These are phyloP conservation scores for Fusarium sp. DNA, from an alignment of 2,329 filamentous ascomycete species.

Conservation along the genomic window DNA sequence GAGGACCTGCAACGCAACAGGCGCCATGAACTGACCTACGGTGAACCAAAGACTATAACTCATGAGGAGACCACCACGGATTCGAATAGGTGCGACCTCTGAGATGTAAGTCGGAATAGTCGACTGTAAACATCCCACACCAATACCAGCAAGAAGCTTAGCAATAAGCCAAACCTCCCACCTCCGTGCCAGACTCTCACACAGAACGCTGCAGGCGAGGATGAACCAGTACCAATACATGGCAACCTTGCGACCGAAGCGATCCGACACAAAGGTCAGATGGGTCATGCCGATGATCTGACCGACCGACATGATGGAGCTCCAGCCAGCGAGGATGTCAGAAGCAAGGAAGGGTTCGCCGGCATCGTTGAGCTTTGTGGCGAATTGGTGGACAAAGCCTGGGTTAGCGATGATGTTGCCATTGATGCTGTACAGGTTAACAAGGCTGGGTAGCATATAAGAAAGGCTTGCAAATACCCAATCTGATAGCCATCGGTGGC, in stretches of 20 bases:
- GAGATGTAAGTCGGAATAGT: conserved; percentile 56
- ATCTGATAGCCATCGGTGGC: conserved; percentile 47
- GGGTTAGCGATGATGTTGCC: conserved; percentile 32
- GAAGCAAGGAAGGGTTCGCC: conserved; percentile 49
- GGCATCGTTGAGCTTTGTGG: conserved; percentile 18
- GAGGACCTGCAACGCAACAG: conserved; percentile 54
- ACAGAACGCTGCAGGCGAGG: conserved; percentile 51
- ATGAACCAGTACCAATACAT: conserved; percentile 49
- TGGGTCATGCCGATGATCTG: conserved; percentile 54
- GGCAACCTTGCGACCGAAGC: conserved; percentile 48
- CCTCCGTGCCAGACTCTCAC: conserved; percentile 50
- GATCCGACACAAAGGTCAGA: conserved; percentile 41
- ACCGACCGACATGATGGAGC: conserved; percentile 54
- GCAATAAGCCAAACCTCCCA: conserved; percentile 57
- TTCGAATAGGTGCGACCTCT: conserved; percentile 55
- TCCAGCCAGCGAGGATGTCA: conserved; percentile 52
- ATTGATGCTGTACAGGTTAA: conserved; percentile 9
- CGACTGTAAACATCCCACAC: conserved; percentile 56
- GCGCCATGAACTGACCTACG: conserved; percentile 56
- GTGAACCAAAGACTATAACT: conserved; percentile 59
- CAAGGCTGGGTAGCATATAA: too few species aligned
- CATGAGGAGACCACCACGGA: conserved; percentile 55
- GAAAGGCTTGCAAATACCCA: conserved; percentile 27
- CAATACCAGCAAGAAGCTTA: conserved; percentile 51
- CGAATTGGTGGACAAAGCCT: conserved; percentile 25